Conservation (phyloP, 2,329 filamentous ascomycete genomes). For the Ophioceras dolichostomum region DNA sequence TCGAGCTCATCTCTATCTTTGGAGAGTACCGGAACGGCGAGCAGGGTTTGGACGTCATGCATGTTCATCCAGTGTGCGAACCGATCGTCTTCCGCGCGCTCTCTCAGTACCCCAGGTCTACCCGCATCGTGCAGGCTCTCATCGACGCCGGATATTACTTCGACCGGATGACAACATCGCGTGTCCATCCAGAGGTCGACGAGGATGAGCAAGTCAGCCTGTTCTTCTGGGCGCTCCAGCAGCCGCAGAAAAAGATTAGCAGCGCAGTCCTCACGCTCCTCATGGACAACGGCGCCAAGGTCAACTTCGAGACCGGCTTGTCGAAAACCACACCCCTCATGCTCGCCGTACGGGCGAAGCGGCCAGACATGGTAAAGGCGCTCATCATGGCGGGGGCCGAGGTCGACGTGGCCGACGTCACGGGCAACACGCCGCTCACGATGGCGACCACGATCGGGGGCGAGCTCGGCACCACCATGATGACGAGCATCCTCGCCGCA, state of each 20-base stretch:
- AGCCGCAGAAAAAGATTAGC: conserved; percentile 51
- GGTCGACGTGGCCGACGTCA: conserved; percentile 42
- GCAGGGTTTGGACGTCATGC: conserved; percentile 37
- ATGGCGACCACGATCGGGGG: conserved; percentile 45
- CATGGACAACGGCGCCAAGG: conserved; percentile 40
- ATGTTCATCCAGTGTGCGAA: conserved; percentile 24
- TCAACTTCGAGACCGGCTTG: conserved; percentile 38
- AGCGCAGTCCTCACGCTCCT: conserved; percentile 44
- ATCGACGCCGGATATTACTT: conserved; percentile 47
- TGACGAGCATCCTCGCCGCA: conserved; percentile 40
- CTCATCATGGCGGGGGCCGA: conserved; percentile 48
- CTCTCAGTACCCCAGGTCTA: conserved; percentile 40
- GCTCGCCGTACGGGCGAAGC: conserved; percentile 41
- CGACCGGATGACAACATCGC: conserved; percentile 34
- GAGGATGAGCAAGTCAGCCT: conserved; percentile 43
- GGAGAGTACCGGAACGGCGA: conserved; percentile 34
- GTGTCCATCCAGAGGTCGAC: conserved; percentile 30
- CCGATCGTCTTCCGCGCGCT: conserved; percentile 41
- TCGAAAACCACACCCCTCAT: conserved; percentile 46
- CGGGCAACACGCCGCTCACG: conserved; percentile 45
- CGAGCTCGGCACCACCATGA: conserved; percentile 38
- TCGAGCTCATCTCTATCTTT: conserved; percentile 39
- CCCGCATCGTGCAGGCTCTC: conserved; percentile 35
- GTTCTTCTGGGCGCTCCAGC: conserved; percentile 48
- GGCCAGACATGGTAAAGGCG: conserved; percentile 43